Conservation (phyloP, 495 filamentous ascomycete genomes). For the Talaromyces liani region DNA sequence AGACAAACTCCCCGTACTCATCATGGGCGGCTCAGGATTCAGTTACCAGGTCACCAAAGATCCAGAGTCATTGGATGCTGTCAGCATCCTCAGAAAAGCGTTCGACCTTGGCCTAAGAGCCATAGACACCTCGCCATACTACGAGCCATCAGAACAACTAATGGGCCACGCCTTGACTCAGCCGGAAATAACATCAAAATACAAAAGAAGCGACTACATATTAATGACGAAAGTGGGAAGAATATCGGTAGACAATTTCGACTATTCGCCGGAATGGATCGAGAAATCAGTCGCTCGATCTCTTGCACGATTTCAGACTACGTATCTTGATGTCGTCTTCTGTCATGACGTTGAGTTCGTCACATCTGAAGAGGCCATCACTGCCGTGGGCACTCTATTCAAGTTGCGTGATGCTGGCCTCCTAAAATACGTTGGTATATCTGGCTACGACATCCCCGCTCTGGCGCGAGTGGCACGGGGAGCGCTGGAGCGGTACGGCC, state of each 20-base stretch:
- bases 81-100: conserved; percentile 60
- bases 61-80: conserved; percentile 59
- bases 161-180: conserved; percentile 64
- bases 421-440: conserved; percentile 76
- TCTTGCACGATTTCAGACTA: conserved; percentile 41
- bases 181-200: conserved; percentile 38
- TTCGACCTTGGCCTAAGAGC: conserved; percentile 62
- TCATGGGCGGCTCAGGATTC: conserved; percentile 83
- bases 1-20: conserved; percentile 22
- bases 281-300: conserved; percentile 42
- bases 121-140: conserved; percentile 90
- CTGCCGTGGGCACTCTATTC: conserved; percentile 52
- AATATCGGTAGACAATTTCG: conserved; percentile 41
- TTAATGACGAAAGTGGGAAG: conserved; percentile 57
- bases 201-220: conserved; percentile 43
- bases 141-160: conserved; percentile 75
- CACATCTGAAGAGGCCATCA: conserved; percentile 40
- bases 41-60: conserved; percentile 72
- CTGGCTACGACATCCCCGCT: conserved; percentile 64
- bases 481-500: conserved; percentile 56
- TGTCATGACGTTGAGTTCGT: conserved; percentile 63
- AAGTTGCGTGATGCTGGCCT: conserved; percentile 56
- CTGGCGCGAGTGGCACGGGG: conserved; percentile 58
- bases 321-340: conserved; percentile 56
- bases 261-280: conserved; percentile 50